A percentile compares a stretch with the other conserved stretches of the same genome.
phyloP scores from a whole-genome alignment of 2,329 filamentous ascomycete genomes.

The Cryphonectria naterciae region DNA sequence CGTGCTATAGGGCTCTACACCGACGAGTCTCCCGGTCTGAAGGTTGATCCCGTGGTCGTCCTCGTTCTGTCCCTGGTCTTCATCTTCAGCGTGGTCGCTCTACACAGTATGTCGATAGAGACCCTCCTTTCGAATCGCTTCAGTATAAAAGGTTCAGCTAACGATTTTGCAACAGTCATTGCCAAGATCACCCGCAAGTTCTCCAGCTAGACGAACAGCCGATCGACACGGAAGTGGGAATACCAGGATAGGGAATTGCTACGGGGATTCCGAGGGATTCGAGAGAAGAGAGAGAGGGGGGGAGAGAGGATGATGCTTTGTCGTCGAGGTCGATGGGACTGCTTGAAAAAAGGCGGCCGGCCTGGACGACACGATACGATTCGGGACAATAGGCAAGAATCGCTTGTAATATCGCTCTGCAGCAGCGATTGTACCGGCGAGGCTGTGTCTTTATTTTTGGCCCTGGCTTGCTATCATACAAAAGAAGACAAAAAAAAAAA shows the following conservation, averaged over 20 bases:
- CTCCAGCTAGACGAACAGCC: conserved; percentile 55
- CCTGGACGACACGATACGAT: neutral
- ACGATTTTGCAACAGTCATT: conserved; percentile 67
- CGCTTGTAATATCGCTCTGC: conserved; percentile 21
- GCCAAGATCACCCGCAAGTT: conserved; percentile 94
- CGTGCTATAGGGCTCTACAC: conserved; percentile 84
- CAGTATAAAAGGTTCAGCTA: conserved; percentile 20
- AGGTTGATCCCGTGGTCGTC: conserved; percentile 97
- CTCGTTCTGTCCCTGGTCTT: conserved; percentile 95
- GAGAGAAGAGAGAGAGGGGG: neutral
- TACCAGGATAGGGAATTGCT: neutral
- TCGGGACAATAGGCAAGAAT: conserved; percentile 10
- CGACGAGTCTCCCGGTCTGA: conserved; percentile 94
- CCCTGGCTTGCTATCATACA: neutral
- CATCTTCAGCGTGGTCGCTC: conserved; percentile 96
- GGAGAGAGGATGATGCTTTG: neutral
- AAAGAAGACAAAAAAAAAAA: neutral
- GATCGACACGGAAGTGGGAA: neutral
- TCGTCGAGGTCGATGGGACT: neutral
- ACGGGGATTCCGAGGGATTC: neutral
- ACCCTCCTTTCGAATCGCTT: neutral
- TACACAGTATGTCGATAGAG: conserved; percentile 78
- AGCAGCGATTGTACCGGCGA: conserved; percentile 17
- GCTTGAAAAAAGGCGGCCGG: conserved; percentile 1
- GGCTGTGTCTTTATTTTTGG: neutral